Base-by-base conservation (phyloP, 495 filamentous ascomycete species). In the Evernia prunastri region DNA sequence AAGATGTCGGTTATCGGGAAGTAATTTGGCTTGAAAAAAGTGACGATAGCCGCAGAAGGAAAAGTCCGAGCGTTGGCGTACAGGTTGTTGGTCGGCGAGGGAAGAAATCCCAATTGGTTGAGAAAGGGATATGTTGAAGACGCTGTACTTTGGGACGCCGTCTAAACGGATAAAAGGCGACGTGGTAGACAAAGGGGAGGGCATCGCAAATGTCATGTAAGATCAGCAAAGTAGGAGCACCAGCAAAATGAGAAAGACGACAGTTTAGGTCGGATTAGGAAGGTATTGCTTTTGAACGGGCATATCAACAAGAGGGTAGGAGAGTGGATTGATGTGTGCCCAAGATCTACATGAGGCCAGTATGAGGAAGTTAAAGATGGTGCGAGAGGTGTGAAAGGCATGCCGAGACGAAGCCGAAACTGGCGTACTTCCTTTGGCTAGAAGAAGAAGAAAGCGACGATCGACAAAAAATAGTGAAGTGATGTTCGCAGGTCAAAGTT, bases 1-100 rank as follows among this genome's bases (percentile, higher is more conserved):
- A 33, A 20, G 42, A 39, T 61, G 66, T 68, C 63, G 66, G 66
- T 68, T 65, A 60, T 65, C 66, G 66, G 66, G 37, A 68, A 43
- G 39, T 20, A 43, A 49, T 59, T 43, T 59, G 6, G 59, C 56
- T 60, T 33, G 4, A 33, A 17, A 33, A 33, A 33, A 54, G 51
- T 29, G 56, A 60, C 39, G 45, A 65, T 58, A 61, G 62, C 66
- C 59, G 66, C 66, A 57, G 33, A 25, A 37, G 13, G 56, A 17
- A 57, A 13, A 59, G 56, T 54, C 56, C 59, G 65, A 63, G 66
- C 59, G 54, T 47, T 65, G 61, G 40, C 20, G 57, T 56, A 43
- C 29, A 39, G 15, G 40, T 12, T n/a, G 27, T 40, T 18, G n/a
- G 54, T 59, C 33, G 39, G 18, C n/a, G 27, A 29, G n/a, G 35